Evolutionary conservation across 352 stramenopile genomes (phyloP).

Genomic region (Phytophthora cajani): DNA sequence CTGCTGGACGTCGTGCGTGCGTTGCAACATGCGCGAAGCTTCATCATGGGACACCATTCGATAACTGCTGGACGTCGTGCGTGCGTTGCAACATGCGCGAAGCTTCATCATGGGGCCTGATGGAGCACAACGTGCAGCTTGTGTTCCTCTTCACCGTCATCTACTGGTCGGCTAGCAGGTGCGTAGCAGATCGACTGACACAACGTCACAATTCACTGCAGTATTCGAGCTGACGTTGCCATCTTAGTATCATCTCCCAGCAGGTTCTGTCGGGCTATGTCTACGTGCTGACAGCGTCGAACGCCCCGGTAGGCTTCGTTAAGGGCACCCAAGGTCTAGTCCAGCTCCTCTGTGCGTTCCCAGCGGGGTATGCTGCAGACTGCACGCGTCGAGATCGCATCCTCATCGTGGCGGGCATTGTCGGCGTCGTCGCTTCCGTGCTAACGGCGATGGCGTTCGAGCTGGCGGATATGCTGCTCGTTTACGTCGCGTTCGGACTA

Average conservation of each 20-base stretch:
- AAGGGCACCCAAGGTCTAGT: conserved; percentile 57
- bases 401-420: conserved; percentile 41
- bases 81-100: conserved; percentile 15
- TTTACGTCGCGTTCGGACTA: conserved; percentile 72
- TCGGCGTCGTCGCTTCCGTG: conserved; percentile 49
- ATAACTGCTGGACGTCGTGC: not conserved
- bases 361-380: conserved; percentile 66
- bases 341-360: conserved; percentile 61
- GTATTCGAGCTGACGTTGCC: conserved; percentile 8
- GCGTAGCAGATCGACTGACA: not conserved
- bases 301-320: conserved; percentile 49
- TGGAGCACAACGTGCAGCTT: conserved; percentile 80
- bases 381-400: conserved; percentile 59
- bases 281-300: conserved; percentile 61
- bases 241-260: conserved; percentile 59
- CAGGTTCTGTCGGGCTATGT: conserved; percentile 68
- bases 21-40: conserved; percentile 15
- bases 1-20: not conserved
- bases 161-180: conserved; percentile 73
- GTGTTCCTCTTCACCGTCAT: conserved; percentile 74
- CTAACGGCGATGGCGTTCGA: conserved; percentile 57
- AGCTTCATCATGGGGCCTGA: conserved; percentile 13
- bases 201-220: not conserved
- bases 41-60: conserved; percentile 15
- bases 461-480: conserved; percentile 46